A percentile compares a stretch with the other conserved stretches of the same genome.
Evolutionary conservation across 2,329 filamentous ascomycete species (phyloP).

Genomic region (Shiraia sp.): DNA sequence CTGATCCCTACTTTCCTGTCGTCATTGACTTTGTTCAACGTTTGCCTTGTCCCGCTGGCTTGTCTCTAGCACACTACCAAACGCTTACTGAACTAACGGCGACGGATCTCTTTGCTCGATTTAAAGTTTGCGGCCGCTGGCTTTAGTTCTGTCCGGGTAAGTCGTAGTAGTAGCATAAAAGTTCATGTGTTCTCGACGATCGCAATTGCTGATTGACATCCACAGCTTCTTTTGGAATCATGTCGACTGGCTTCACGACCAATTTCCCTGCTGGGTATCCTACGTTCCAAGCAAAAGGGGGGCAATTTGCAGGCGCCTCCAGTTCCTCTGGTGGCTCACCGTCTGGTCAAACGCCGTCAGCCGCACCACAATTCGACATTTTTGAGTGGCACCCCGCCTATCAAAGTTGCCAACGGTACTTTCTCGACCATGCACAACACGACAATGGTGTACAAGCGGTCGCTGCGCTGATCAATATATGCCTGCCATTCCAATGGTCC

Average conservation of each 20-base stretch:
- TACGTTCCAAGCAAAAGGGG: slow-evolving; percentile 30
- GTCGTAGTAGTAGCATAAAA: slow-evolving; percentile 24
- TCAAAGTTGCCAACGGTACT: slow-evolving; percentile 87
- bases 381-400: slow-evolving; percentile 93
- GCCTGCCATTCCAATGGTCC: slow-evolving; percentile 78
- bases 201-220: slow-evolving; percentile 30
- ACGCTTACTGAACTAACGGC: slow-evolving; percentile 5
- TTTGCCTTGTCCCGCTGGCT: slow-evolving; percentile 16
- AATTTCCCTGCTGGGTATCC: slow-evolving; percentile 40
- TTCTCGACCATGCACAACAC: slow-evolving; percentile 88
- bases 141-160: slow-evolving; percentile 23
- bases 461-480: slow-evolving; percentile 89
- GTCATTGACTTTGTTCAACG: slow-evolving; percentile 20
- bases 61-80: too few species aligned
- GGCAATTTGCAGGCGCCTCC: slow-evolving; percentile 28
- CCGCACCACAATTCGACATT: slow-evolving; percentile 66
- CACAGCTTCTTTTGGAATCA: slow-evolving; percentile 25
- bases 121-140: slow-evolving; percentile 11
- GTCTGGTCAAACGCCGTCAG: slow-evolving; percentile 21
- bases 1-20: slow-evolving; percentile 15
- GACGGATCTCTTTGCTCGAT: slow-evolving; percentile 4
- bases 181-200: slow-evolving; percentile 22
- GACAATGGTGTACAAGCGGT: slow-evolving; percentile 81
- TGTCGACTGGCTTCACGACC: slow-evolving; percentile 36
- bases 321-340: slow-evolving; percentile 30